Base-by-base conservation (phyloP, 108 stramenopile species). In the Parmales sp. region DNA sequence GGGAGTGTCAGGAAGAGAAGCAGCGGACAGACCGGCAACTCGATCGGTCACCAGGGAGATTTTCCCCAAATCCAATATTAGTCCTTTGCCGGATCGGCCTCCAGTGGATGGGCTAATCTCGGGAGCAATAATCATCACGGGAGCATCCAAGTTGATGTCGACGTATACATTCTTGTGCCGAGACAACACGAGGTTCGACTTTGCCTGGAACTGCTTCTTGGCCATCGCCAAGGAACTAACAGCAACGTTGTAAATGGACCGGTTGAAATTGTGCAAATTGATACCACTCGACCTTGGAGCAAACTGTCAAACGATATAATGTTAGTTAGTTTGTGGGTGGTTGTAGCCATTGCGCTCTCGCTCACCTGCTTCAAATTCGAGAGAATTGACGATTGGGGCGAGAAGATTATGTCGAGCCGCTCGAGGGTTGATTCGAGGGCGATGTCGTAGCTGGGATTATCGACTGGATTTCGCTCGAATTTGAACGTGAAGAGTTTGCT, bases 141-240 rank as follows among this genome's bases (percentile, higher is more conserved):
- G 86, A 31, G 77, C 82, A 34, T 81, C 44, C 18, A 84, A 43
- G 2, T 20, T 29, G 19, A 87, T 60, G 41, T 79, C 71, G 2
- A 81, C 54, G 65, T 83, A 79, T 54, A 84, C 43, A 26, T 80
- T 79, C 44, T 75, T 78, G 66, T 79, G 83, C 6, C 80, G 68
- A 5, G 25, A 37, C 23, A 80, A 36, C 20, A 71, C 79, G 25
- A 73, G 68, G 26, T 74, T 71, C 1, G 75, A 77, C 51, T 82
- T 82, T 39, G 76, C 76, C 49, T 70, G 39, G 13, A 75, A 45
- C 5, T 69, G 71, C 1, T 72, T 39, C 34, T 71, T 72, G 18
- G 75, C 75, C 16, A 79, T 73, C n/a, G 69, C 65, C 64, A 72
- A 63, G 0, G 80, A 77, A 48, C 79, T 83, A 22, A 5, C 19